These are phyloP conservation scores for Sphaerosporella brunnea DNA, from an alignment of 495 filamentous ascomycete species.

Conservation along the genomic window DNA sequence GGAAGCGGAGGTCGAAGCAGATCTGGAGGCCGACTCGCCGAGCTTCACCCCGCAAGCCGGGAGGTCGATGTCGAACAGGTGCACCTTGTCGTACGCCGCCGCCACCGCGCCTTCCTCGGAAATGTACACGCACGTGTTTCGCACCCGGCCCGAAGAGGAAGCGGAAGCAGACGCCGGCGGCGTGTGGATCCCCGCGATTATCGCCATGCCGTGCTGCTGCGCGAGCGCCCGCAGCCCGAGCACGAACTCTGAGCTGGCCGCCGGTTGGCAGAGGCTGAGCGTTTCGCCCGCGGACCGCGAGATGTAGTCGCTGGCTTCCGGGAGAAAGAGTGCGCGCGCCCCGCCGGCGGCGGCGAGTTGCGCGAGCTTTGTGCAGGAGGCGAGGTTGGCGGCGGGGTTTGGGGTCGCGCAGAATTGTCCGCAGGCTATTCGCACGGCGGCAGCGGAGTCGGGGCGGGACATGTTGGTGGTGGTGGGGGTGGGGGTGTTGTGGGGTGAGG, in stretches of 20 bases:
- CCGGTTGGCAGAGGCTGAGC: slow-evolving; percentile 44
- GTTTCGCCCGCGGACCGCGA: slow-evolving; percentile 46
- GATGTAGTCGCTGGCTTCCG: slow-evolving; percentile 85
- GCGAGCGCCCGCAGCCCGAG: slow-evolving; percentile 52
- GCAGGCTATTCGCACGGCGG: no score
- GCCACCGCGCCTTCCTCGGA: slow-evolving; percentile 42
- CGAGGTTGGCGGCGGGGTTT: slow-evolving; percentile 13
- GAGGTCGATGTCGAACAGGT: slow-evolving; percentile 49
- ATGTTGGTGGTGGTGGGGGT: no score
- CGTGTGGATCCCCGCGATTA: slow-evolving; percentile 83
- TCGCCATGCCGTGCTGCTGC: slow-evolving; percentile 39
- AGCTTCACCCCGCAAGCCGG: slow-evolving; percentile 24
- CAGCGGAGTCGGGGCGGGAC: no score
- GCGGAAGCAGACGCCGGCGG: slow-evolving; percentile 35
- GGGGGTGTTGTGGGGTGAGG: no score
- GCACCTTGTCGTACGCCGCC: slow-evolving; percentile 57
- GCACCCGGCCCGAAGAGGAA: slow-evolving; percentile 48
- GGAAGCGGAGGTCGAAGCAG: slow-evolving; percentile 84
- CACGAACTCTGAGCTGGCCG: slow-evolving; percentile 43
- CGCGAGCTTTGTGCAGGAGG: slow-evolving; percentile 10
- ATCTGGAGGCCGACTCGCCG: slow-evolving; percentile 42
- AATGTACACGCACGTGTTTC: slow-evolving; percentile 46
- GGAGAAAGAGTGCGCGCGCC: slow-evolving; percentile 59
- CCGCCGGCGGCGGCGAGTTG: slow-evolving; percentile 9
- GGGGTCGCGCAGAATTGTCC: slow-evolving; percentile 23